phyloP scores from a whole-genome alignment of 352 stramenopile species.

The Halophytophthora batemanensis region DNA sequence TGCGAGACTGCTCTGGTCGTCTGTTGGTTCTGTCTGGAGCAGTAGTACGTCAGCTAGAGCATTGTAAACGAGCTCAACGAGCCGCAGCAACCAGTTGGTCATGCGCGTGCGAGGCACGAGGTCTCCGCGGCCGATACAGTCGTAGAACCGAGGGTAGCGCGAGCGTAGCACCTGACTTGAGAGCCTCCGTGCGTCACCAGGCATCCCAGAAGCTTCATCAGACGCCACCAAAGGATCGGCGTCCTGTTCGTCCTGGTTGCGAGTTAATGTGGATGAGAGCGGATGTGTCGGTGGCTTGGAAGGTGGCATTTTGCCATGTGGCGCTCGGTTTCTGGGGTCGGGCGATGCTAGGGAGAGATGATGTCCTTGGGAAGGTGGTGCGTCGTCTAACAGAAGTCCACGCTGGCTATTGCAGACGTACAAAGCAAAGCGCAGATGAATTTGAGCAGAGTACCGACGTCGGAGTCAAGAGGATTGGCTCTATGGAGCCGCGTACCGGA shows the following conservation, averaged over 20 bases:
- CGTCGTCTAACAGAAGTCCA: slow-evolving; percentile 35
- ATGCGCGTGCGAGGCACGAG: slow-evolving; percentile 36
- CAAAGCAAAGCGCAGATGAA: background rate
- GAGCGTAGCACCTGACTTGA: slow-evolving; percentile 31
- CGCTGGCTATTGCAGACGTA: slow-evolving; percentile 24
- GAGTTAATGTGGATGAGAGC: slow-evolving; percentile 1
- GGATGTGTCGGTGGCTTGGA: slow-evolving; percentile 8
- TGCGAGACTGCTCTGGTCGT: too few species aligned
- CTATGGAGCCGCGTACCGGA: slow-evolving; percentile 32
- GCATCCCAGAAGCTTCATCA: background rate
- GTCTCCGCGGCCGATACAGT: slow-evolving; percentile 23
- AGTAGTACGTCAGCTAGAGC: slow-evolving; percentile 24
- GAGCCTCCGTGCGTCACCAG: slow-evolving; percentile 7
- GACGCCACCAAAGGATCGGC: background rate
- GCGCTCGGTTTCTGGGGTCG: slow-evolving; percentile 3
- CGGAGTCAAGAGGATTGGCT: background rate
- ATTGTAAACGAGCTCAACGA: slow-evolving; percentile 71
- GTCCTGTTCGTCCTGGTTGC: slow-evolving; percentile 27
- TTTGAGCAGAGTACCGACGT: background rate
- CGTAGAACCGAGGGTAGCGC: slow-evolving; percentile 53
- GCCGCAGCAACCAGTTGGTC: slow-evolving; percentile 59
- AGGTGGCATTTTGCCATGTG: slow-evolving; percentile 2
- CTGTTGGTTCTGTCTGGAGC: background rate
- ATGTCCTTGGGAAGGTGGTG: slow-evolving; percentile 8
- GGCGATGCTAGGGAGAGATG: background rate